Evolutionary conservation across 176 grass and related monocot genomes (phyloP), one percentile per base, ranked within the genome.

Genomic region (Tillandsia fasciculata): DNA sequence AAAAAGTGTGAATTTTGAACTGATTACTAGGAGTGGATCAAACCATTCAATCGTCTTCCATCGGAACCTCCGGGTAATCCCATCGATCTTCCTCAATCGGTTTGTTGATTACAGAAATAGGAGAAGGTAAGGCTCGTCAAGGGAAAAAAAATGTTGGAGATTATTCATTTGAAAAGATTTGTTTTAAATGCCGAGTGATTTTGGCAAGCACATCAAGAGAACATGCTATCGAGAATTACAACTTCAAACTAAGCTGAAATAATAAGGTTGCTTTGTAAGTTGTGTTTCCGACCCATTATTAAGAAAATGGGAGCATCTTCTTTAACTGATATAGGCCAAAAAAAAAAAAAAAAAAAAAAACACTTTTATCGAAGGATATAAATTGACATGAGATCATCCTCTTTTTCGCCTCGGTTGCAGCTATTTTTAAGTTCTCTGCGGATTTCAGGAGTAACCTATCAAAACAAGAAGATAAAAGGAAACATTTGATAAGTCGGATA

Each of bases 371-470:
- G 17, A 77, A 77, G 75, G 75, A 77, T 69, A 77, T 77, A 24
- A 49, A 85, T 90, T 28, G 78, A 74, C 82, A 87, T 79, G 11
- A 42, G 15, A 75, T 79, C 70, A 1, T 27, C 66, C 7, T 72
- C 79, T 15, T 84, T 92, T 76, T 87, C 84, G 12, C 86, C 94
- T 54, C 84, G 85, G 76, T 85, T 85, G 61, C 67, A 68, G 73
- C 94, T 86, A 56, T 67, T 75, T 68, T 73, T 72, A 3, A 97
- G 83, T 63, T 97, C 93, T 74, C 89, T 87, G 8, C 71, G 82
- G 61, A 97, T 92, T 83, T 97, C 93, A 50, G 86, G 93, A 69
- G 93, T 92, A 50, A 97, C 86, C 93, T 97, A 50, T 71, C 9
- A 12, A 79, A 15, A 77, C 7, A 70, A 8, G 48, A 26, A 49